phyloP scores from a whole-genome alignment of 75 land plant genomes.

The Pseudotsuga menziesii region DNA sequence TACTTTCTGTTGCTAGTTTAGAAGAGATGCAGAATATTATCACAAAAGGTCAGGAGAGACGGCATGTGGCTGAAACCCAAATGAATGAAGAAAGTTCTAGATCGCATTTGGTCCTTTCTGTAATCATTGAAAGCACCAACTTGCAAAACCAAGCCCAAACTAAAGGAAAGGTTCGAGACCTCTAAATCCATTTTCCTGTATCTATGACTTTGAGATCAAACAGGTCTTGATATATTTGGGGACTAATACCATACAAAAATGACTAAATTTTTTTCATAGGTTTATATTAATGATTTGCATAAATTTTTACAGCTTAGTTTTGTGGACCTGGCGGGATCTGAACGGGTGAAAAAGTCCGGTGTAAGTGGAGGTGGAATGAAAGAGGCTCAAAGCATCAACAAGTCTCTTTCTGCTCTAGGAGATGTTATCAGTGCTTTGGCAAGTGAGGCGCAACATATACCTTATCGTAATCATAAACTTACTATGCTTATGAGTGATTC shows the following conservation, averaged over 20 bases:
- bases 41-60: constrained; percentile 63
- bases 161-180: constrained; percentile 81
- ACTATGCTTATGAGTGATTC: constrained; percentile 99
- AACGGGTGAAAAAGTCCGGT: constrained; percentile 97
- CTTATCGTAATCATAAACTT: constrained; percentile 93
- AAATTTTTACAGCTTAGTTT: constrained; percentile 76
- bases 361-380: constrained; percentile 81
- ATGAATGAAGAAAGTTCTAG: constrained; percentile 99
- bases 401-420: constrained; percentile 95
- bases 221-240: neutral
- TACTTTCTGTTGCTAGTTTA: constrained; percentile 45
- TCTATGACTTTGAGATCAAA: constrained; percentile 2
- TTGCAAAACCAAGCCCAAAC: constrained; percentile 82
- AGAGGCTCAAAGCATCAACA: constrained; percentile 99
- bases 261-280: too few species aligned
- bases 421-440: constrained; percentile 97
- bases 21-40: constrained; percentile 76
- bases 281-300: neutral
- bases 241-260: neutral
- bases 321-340: constrained; percentile 99
- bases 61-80: constrained; percentile 87
- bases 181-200: neutral
- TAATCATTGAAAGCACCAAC: constrained; percentile 90
- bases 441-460: constrained; percentile 81
- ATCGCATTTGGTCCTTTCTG: constrained; percentile 88